A percentile compares a stretch with the other conserved stretches of the same genome.
Evolutionary conservation across 2,329 filamentous ascomycete genomes (phyloP).

Genomic region (Capronia epimyces): DNA sequence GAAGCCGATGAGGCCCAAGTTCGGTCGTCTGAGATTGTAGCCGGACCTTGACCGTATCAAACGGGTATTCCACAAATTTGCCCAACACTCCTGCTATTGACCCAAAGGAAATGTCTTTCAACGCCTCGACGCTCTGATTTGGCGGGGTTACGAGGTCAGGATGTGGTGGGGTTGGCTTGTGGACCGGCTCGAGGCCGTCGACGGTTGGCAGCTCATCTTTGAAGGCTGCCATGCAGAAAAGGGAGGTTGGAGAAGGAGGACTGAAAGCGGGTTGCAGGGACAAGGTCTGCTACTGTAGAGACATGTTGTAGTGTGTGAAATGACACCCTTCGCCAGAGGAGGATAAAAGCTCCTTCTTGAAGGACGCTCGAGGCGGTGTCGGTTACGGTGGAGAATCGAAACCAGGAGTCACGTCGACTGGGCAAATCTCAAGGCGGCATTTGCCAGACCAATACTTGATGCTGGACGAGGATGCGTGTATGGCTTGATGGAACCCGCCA

Average conservation of each 20-base stretch:
- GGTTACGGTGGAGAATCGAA: conserved; percentile 13
- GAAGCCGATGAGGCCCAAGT: conserved; percentile 44
- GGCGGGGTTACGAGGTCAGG: conserved; percentile 25
- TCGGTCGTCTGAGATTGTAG: conserved; percentile 90
- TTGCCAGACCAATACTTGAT: neutral
- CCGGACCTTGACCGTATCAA: conserved; percentile 96
- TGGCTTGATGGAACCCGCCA: conserved; percentile 22
- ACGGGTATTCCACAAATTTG: conserved; percentile 97
- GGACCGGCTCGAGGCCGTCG: conserved; percentile 17
- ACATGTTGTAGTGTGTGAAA: conserved; percentile 32
- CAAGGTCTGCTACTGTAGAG: conserved; percentile 34
- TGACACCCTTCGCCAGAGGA: neutral
- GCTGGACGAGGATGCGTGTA: neutral
- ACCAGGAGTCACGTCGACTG: conserved; percentile 18
- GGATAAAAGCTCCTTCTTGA: conserved; percentile 4
- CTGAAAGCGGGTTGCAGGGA: neutral
- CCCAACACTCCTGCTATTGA: conserved; percentile 81
- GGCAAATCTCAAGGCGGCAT: conserved; percentile 6
- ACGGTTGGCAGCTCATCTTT: conserved; percentile 22
- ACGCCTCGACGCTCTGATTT: conserved; percentile 57
- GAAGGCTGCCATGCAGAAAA: conserved; percentile 25
- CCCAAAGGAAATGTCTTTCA: conserved; percentile 84
- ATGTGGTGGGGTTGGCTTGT: conserved; percentile 3
- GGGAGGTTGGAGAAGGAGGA: neutral
- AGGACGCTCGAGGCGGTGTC: conserved; percentile 16